Conservation (phyloP, 2,329 filamentous ascomycete species). For the Colletotrichum spaethianum region DNA sequence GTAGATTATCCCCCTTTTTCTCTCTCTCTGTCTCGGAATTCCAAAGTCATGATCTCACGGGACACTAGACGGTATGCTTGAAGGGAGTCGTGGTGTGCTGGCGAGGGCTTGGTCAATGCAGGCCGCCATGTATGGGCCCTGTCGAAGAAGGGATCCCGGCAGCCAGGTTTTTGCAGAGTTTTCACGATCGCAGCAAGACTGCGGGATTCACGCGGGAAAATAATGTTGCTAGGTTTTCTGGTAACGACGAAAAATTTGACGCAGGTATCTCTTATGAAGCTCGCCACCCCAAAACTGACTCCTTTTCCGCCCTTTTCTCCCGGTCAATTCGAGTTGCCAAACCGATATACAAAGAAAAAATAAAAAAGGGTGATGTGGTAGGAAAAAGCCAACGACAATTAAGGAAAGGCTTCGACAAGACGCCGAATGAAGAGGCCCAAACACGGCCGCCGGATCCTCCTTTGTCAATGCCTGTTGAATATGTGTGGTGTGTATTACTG, state of each 20-base stretch:
- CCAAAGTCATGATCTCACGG: slow-evolving; percentile 38
- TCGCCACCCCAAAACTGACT: slow-evolving; percentile 2
- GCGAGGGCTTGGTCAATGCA: not conserved
- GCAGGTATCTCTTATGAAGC: slow-evolving; percentile 25
- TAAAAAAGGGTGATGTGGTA: not conserved
- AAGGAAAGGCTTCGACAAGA: slow-evolving; percentile 8
- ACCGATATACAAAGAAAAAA: slow-evolving; percentile 1
- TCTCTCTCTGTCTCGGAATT: slow-evolving; percentile 28
- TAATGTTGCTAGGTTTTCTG: not conserved
- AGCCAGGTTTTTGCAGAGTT: not conserved
- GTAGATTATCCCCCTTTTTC: slow-evolving; percentile 34
- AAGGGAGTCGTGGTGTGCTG: not conserved
- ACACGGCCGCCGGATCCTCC: slow-evolving; percentile 2
- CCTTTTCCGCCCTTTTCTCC: slow-evolving; percentile 10
- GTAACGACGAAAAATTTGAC: slow-evolving; percentile 4
- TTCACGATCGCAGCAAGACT: not conserved
- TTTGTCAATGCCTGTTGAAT: not conserved
- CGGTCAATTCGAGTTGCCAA: not conserved
- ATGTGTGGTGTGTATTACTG: slow-evolving; percentile 24
- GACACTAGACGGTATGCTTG: slow-evolving; percentile 8
- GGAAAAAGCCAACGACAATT: not conserved
- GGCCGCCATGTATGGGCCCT: not conserved
- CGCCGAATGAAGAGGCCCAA: slow-evolving; percentile 23
- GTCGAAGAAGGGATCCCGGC: not conserved
- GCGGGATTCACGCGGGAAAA: not conserved